Base-by-base conservation (phyloP, 2,329 filamentous ascomycete genomes). In the Macrophomina phaseolina region DNA sequence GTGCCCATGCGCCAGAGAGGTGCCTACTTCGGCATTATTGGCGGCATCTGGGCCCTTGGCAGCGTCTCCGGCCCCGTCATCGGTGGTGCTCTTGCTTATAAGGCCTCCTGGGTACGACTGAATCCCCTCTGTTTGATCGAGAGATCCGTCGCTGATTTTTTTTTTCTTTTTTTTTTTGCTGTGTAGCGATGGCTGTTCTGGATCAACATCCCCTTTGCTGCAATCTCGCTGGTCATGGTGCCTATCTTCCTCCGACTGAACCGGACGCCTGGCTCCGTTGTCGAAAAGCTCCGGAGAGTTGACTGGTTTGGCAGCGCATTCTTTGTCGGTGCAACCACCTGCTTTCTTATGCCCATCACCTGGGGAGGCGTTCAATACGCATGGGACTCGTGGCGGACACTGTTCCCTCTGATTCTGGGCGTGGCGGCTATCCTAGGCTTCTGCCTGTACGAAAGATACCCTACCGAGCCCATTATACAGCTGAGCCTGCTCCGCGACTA, bases 271-370 rank as follows among this genome's bases (percentile, higher is more conserved):
- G 62, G 68, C 11, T 72, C 73, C 8, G 66, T 67, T 18, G 67
- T 69, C 11, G 65, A 75, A 38, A 76, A 76, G 67, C 66, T 77
- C 0, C 71, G 67, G 52, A 65, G 63, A 23, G 74, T 80, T 42
- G 81, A 84, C 68, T 84, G 81, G 81, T 65, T 80, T 0, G 82
- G 82, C 2, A 77, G 73, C 9, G 34, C 76, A 2, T 70, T 84
- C 48, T 81, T 80, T 46, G 69, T 81, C 11, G 69, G 78, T 4
- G 75, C 77, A 1, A 71, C 77, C 18, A 79, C 76, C 0, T 73
- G 69, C 62, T 75, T 83, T 32, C 75, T 84, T 1, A 71, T 83
- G 23, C 80, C 79, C 0, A 67, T 83, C 5, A 79, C 78, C 5
- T 83, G 80, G 76, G 81, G 78, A 2, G 82, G 82, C 2, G 73